Evolutionary conservation across 2,329 filamentous ascomycete species (phyloP).

Genomic region (Sporothrix mexicana): DNA sequence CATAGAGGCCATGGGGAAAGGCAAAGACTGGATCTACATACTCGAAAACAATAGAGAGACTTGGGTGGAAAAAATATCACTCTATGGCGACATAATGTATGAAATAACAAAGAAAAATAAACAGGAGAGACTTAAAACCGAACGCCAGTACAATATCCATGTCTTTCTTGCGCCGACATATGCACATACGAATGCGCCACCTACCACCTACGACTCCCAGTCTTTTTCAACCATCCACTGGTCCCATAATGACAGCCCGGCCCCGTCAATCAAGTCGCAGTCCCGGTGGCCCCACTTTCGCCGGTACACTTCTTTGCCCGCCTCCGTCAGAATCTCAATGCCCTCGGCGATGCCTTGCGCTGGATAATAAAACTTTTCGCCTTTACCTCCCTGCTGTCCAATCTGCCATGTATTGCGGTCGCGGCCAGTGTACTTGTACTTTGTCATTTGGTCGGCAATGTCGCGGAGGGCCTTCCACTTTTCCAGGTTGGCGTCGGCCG

Average conservation of each 20-base stretch:
- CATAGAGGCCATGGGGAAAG: too few species aligned
- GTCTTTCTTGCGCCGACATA: too few species aligned
- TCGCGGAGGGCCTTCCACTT: constrained; percentile 45
- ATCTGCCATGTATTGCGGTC: constrained; percentile 60
- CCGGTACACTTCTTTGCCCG: constrained; percentile 48
- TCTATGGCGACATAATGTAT: too few species aligned
- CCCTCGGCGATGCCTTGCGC: constrained; percentile 52
- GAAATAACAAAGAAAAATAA: too few species aligned
- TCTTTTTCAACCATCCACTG: constrained; percentile 28
- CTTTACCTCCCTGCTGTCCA: constrained; percentile 56
- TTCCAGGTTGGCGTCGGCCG: neutral
- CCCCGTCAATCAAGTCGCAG: constrained; percentile 47
- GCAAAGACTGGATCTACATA: too few species aligned
- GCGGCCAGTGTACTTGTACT: constrained; percentile 51
- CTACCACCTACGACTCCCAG: neutral
- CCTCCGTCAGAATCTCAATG: constrained; percentile 54
- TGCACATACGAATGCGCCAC: too few species aligned
- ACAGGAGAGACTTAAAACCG: too few species aligned
- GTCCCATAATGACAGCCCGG: constrained; percentile 23
- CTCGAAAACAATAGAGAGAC: too few species aligned
- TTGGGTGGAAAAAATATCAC: too few species aligned
- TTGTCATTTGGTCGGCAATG: constrained; percentile 48
- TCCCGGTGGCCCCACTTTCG: constrained; percentile 53
- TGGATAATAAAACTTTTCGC: constrained; percentile 60
- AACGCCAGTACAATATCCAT: too few species aligned